Evolutionary conservation across 2,329 filamentous ascomycete species (phyloP).

Genomic region (Claviceps pazoutovae): DNA sequence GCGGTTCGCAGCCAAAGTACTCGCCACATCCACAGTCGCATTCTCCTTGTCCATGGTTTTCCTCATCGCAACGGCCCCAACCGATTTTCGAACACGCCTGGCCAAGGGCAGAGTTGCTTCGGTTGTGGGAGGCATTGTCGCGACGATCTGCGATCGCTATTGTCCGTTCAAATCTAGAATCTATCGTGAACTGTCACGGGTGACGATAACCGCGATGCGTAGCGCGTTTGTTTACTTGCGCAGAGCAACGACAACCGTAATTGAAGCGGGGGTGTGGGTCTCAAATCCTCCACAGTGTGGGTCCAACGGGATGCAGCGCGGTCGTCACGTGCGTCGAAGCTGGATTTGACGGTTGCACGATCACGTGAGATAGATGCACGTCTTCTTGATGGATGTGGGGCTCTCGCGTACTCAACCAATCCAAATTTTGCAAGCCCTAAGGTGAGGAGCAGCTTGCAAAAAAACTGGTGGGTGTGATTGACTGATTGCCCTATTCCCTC

Average conservation of each 20-base stretch:
- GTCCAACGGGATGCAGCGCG: not conserved
- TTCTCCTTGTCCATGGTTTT: constrained; percentile 63
- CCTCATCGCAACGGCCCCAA: constrained; percentile 40
- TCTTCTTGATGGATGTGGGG: constrained; percentile 2
- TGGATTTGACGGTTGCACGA: not conserved
- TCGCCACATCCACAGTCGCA: constrained; percentile 51
- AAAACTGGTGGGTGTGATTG: constrained; percentile 22
- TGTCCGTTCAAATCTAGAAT: constrained; percentile 4
- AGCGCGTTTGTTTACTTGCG: constrained; percentile 27
- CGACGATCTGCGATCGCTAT: constrained; percentile 11
- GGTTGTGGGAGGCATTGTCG: constrained; percentile 18
- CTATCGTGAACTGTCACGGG: not conserved
- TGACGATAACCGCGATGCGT: constrained; percentile 14
- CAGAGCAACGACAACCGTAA: constrained; percentile 7
- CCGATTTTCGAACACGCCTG: constrained; percentile 56
- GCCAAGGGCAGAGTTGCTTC: constrained; percentile 40
- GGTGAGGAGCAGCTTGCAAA: constrained; percentile 15
- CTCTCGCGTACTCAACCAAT: constrained; percentile 19
- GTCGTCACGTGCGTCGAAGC: not conserved
- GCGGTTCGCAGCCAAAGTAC: constrained; percentile 35
- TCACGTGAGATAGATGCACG: not conserved
- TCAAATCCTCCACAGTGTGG: not conserved
- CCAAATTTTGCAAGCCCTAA: constrained; percentile 29
- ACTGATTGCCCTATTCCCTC: constrained; percentile 24
- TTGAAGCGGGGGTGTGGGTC: constrained; percentile 2